Evolutionary conservation across 2,329 filamentous ascomycete species (phyloP), one percentile per base, ranked within the genome.

Genomic region (Aspergillus phoenicis): DNA sequence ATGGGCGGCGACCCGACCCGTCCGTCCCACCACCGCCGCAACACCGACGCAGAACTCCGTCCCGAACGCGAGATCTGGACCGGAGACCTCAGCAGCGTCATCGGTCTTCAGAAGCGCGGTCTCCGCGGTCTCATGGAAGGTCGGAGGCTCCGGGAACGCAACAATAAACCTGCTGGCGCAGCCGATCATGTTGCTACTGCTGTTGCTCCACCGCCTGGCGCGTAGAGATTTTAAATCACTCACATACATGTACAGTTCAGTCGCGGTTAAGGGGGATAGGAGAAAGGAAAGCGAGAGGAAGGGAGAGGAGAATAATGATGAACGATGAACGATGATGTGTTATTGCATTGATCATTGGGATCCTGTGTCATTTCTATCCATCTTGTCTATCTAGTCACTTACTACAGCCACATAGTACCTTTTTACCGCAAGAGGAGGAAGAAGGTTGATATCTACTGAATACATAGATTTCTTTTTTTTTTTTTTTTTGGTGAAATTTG

Each of bases 61-160:
- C 65, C 69, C 3, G 77, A 82, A 13, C 79, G 85, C 13, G 90
- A 93, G 66, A 82, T 94, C 0, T 99, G 95, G 94, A 83, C 78
- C 2, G 81, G 80, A 81, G 85, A 70, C 88, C 89, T 60, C 86
- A 96, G 79, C 79, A 91, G 91, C 52, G 94, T 98, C 2, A 96
- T 99, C 67, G 95, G 95, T 0, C 75, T 99, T 65, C 95, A 99
- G 81, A 99, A 99, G 81, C 85, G 95, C 57, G 95, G 95, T 0
- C 77, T 99, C 38, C 84, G 94, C 61, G 95, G 95, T 0, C 77
- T 99, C 67, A 98, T 99, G 95, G 95, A 98, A 76, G 94, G 94
- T 3, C 83, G 94, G 48, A 84, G 94, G 62, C 88, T 97, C 81
- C 83, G 93, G 48, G 92, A 96, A 75, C 82, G 91, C 65, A 84